Percentiles rank a stretch among this genome's conserved stretches.
Evolutionary conservation across 108 stramenopile genomes (phyloP).

Genomic region (Cyclotella choctawhatcheeana): DNA sequence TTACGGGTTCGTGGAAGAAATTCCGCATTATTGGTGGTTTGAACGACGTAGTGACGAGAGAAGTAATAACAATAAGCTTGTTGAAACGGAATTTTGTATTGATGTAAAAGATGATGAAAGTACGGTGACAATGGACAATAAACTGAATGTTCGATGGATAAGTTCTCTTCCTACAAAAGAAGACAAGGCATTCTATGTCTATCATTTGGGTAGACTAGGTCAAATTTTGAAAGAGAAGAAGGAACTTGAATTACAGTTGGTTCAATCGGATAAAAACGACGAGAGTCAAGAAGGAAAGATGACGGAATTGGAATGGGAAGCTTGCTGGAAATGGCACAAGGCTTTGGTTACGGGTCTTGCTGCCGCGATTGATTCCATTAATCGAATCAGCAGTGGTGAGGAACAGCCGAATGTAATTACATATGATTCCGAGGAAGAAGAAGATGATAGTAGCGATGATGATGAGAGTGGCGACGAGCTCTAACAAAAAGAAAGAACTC

Average conservation of each 20-base stretch:
- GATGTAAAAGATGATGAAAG: conserved; percentile 2
- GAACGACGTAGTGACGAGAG: conserved; percentile 22
- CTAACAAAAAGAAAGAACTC: no score
- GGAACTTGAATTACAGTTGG: neutral
- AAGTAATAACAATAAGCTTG: neutral
- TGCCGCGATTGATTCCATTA: neutral
- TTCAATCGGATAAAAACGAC: neutral
- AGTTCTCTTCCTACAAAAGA: neutral
- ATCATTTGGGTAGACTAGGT: conserved; percentile 6
- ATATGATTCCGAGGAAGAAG: neutral
- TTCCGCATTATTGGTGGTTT: conserved; percentile 49
- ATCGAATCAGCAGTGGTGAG: neutral
- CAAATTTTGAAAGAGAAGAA: neutral
- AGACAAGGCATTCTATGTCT: neutral
- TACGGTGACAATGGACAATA: neutral
- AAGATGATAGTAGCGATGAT: no score
- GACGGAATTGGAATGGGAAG: neutral
- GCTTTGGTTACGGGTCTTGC: neutral
- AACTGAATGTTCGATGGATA: neutral
- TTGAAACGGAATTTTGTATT: conserved; percentile 29
- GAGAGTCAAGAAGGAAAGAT: conserved; percentile 5
- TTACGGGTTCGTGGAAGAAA: conserved; percentile 44
- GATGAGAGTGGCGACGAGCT: conserved; percentile 12
- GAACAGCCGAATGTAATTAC: neutral
- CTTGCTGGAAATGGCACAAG: conserved; percentile 9